Evolutionary conservation across 2,329 filamentous ascomycete species (phyloP).

Genomic region (Cladosporium halotolerans): DNA sequence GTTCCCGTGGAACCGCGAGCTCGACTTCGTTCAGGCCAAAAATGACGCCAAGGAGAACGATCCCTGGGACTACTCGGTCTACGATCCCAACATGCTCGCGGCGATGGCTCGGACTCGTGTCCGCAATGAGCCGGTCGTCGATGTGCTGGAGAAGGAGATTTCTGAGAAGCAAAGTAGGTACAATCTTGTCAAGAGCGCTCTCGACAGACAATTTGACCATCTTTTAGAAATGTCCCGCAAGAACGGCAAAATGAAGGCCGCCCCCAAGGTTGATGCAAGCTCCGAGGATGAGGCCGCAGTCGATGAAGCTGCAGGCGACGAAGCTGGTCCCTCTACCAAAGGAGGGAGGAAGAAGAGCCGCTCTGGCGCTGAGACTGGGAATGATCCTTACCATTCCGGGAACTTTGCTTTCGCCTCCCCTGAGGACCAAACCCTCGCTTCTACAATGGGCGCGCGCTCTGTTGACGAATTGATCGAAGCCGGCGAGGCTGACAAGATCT

Average conservation of each 20-base stretch:
- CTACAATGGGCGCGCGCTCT: constrained; percentile 2
- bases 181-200: neutral
- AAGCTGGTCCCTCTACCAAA: neutral
- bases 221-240: constrained; percentile 18
- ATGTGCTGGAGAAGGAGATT: constrained; percentile 21
- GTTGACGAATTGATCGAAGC: constrained; percentile 27
- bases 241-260: constrained; percentile 17
- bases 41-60: constrained; percentile 18
- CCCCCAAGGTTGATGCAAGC: constrained; percentile 10
- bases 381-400: constrained; percentile 27
- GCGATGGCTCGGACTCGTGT: constrained; percentile 22
- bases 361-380: constrained; percentile 12
- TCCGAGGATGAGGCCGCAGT: neutral
- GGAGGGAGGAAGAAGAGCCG: constrained; percentile 18
- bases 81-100: constrained; percentile 21
- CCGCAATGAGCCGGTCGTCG: constrained; percentile 23
- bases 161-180: constrained; percentile 25
- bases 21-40: constrained; percentile 24
- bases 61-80: constrained; percentile 26
- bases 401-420: constrained; percentile 24
- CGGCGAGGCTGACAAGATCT: constrained; percentile 20
- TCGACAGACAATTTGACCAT: neutral
- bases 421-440: constrained; percentile 12
- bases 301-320: neutral
- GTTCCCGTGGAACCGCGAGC: constrained; percentile 28